A percentile compares a stretch with the other conserved stretches of the same genome.
Evolutionary conservation across 768 basidiomycete genomes (phyloP).

Genomic region (Amanita muscaria): DNA sequence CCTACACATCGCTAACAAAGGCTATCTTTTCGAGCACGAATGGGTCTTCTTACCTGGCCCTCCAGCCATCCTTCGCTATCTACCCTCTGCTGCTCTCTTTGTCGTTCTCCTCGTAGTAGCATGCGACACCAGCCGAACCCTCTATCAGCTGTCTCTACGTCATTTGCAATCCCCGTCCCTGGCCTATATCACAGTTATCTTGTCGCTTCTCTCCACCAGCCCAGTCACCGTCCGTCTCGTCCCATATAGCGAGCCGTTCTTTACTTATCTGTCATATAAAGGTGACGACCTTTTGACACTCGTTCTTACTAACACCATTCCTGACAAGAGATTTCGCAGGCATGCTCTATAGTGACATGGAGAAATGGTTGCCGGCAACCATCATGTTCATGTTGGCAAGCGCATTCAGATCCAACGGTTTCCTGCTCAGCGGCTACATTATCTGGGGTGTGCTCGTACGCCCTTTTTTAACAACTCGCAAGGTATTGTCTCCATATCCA

Average conservation of each 20-base stretch:
- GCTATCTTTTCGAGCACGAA: slow-evolving; percentile 63
- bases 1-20: slow-evolving; percentile 48
- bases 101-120: slow-evolving; percentile 31
- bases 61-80: slow-evolving; percentile 42
- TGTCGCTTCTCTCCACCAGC: slow-evolving; percentile 77
- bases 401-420: slow-evolving; percentile 69
- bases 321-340: slow-evolving; percentile 26
- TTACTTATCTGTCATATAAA: slow-evolving; percentile 70
- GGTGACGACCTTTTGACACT: slow-evolving; percentile 31
- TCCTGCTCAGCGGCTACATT: slow-evolving; percentile 70
- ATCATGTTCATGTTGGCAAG: slow-evolving; percentile 56
- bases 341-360: slow-evolving; percentile 46
- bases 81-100: slow-evolving; percentile 11
- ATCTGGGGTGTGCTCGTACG: slow-evolving; percentile 60
- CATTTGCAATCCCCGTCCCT: slow-evolving; percentile 47
- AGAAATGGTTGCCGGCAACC: slow-evolving; percentile 47
- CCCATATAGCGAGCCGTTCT: slow-evolving; percentile 81
- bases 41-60: slow-evolving; percentile 83
- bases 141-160: slow-evolving; percentile 51
- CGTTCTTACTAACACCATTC: background rate
- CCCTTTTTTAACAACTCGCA: slow-evolving; percentile 35
- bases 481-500: slow-evolving; percentile 17
- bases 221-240: slow-evolving; percentile 65
- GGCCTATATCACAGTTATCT: slow-evolving; percentile 49
- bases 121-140: slow-evolving; percentile 34